A percentile compares a stretch with the other conserved stretches of the same genome.
phyloP scores from a whole-genome alignment of 208 protist genomes.

The Wallacemonas sp. region DNA sequence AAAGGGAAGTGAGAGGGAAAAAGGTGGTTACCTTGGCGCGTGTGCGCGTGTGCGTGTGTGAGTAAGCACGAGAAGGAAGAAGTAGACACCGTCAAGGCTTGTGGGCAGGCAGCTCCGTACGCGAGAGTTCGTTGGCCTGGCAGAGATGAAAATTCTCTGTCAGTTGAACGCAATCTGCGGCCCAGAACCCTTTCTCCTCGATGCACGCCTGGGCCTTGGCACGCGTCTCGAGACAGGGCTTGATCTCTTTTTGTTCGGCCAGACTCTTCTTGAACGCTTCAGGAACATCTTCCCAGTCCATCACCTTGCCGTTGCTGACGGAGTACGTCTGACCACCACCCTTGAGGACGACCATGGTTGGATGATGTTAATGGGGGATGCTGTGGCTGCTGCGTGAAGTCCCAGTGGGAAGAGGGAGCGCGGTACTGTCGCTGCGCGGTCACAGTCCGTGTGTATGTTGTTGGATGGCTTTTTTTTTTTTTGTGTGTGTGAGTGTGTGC shows the following conservation, averaged over 20 bases:
- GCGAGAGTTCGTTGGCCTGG: slow-evolving; percentile 65
- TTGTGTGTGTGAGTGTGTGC: no score
- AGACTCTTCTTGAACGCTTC: slow-evolving; percentile 70
- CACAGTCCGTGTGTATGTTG: no score
- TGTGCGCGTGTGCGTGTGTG: no score
- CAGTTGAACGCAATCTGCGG: slow-evolving; percentile 44
- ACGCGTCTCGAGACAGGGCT: slow-evolving; percentile 63
- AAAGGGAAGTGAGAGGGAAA: background rate
- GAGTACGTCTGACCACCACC: slow-evolving; percentile 75
- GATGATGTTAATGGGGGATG: background rate
- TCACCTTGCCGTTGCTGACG: slow-evolving; percentile 70
- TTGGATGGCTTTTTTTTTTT: no score
- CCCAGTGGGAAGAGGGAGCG: no score
- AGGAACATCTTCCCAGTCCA: slow-evolving; percentile 82
- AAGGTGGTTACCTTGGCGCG: no score
- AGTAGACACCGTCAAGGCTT: no score
- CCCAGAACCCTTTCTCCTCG: slow-evolving; percentile 75
- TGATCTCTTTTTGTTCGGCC: slow-evolving; percentile 65
- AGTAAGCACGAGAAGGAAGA: no score
- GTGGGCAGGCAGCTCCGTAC: slow-evolving; percentile 33
- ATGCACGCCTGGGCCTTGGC: slow-evolving; percentile 75
- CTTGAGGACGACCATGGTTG: slow-evolving; percentile 74
- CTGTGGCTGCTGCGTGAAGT: background rate
- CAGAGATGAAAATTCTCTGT: slow-evolving; percentile 80
- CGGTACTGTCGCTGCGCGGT: no score